Conservation (phyloP, 768 basidiomycete genomes). For the Mycena olivaceomarginata region DNA sequence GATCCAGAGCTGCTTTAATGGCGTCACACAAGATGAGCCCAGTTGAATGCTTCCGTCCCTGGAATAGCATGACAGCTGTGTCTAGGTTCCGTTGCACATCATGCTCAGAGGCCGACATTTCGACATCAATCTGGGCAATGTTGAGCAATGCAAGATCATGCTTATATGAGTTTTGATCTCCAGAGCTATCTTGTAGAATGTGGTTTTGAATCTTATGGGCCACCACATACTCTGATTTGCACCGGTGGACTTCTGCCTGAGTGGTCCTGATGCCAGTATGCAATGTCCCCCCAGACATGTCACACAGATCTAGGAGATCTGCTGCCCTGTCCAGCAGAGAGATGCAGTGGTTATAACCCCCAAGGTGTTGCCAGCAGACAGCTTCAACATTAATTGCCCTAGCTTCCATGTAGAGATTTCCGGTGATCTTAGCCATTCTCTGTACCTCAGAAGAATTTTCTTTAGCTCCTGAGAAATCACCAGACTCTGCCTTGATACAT, state of each 20-base stretch:
- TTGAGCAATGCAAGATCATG: not conserved
- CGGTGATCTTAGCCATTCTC: not conserved
- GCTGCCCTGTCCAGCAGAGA: not conserved
- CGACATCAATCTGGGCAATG: not conserved
- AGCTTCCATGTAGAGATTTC: not conserved
- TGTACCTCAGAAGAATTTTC: not conserved
- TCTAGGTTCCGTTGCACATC: not conserved
- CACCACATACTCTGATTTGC: conserved; percentile 15
- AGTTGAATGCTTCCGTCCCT: no score
- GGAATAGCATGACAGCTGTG: no score
- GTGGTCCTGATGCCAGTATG: not conserved
- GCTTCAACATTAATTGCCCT: not conserved
- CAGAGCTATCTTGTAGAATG: not conserved
- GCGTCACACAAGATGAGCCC: no score
- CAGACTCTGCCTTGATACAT: not conserved
- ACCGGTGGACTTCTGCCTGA: not conserved
- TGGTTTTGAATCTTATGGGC: not conserved
- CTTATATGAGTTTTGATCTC: not conserved
- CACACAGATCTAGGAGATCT: not conserved
- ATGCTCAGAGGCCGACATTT: not conserved
- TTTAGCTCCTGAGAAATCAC: not conserved
- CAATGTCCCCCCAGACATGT: not conserved
- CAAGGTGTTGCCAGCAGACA: not conserved
- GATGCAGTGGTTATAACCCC: not conserved
- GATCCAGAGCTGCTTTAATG: not conserved